These are phyloP conservation scores for Drosera spatulata DNA, from an alignment of 179 eudicot species.

Conservation along the genomic window DNA sequence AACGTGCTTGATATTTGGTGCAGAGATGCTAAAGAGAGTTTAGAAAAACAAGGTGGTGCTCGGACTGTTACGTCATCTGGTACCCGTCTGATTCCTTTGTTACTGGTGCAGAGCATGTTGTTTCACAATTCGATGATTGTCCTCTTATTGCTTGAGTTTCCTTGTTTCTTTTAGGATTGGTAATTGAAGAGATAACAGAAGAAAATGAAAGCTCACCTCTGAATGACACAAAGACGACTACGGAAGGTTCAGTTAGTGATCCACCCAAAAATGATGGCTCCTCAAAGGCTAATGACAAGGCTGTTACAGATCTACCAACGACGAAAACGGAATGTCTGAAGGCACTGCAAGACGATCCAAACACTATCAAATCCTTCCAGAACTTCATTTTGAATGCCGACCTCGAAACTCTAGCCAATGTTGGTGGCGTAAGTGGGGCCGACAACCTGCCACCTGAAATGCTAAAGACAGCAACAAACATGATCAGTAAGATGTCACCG, in stretches of 20 bases:
- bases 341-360: constrained; percentile 73
- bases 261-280: constrained; percentile 24
- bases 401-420: constrained; percentile 65
- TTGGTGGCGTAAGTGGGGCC: constrained; percentile 36
- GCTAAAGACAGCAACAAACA: constrained; percentile 75
- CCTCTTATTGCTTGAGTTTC: neutral
- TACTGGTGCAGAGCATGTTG: neutral
- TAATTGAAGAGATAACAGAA: constrained; percentile 88
- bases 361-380: constrained; percentile 77
- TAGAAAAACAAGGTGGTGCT: constrained; percentile 4
- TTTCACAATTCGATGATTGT: too few relatives aligned
- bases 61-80: constrained; percentile 11
- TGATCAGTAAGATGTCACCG: constrained; percentile 85
- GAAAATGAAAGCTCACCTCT: constrained; percentile 33
- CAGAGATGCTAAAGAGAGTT: constrained; percentile 10
- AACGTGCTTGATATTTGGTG: neutral
- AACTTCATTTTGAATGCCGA: constrained; percentile 62
- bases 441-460: constrained; percentile 72
- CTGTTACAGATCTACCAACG: constrained; percentile 19
- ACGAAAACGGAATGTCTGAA: constrained; percentile 39
- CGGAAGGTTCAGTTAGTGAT: constrained; percentile 20
- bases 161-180: constrained; percentile 38
- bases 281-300: constrained; percentile 17
- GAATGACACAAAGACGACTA: constrained; percentile 18
- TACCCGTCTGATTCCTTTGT: neutral